These are phyloP conservation scores for Stemphylium beticola DNA, from an alignment of 2,329 filamentous ascomycete species.

Conservation along the genomic window DNA sequence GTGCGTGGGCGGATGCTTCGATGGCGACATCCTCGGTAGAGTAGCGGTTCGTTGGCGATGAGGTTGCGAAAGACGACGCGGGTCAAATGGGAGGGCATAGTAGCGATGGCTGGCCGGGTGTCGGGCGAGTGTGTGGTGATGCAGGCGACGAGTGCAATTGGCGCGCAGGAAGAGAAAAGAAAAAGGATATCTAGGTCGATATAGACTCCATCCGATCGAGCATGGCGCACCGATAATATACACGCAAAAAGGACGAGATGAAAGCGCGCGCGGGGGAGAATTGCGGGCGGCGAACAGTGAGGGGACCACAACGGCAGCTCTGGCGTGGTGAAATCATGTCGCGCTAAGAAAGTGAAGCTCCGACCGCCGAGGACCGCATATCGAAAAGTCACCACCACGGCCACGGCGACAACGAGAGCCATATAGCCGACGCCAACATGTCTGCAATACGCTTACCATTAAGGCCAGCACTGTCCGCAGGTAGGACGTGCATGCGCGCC, in stretches of 20 bases:
- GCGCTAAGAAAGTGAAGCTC: conserved; percentile 22
- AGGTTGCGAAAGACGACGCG: conserved; percentile 65
- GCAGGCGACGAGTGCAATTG: conserved; percentile 17
- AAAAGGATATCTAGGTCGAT: conserved; percentile 1
- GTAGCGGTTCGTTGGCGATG: conserved; percentile 58
- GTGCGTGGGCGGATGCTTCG: conserved; percentile 38
- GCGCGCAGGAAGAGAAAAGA: neutral
- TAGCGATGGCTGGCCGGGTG: conserved; percentile 16
- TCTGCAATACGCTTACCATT: conserved; percentile 25
- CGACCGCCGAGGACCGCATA: conserved; percentile 21
- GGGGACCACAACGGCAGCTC: conserved; percentile 6
- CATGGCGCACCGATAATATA: conserved; percentile 10
- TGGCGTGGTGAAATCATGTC: conserved; percentile 26
- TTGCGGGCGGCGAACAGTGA: conserved; percentile 2
- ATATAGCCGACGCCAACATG: conserved; percentile 26
- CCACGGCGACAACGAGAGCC: conserved; percentile 8
- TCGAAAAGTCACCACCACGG: conserved; percentile 14
- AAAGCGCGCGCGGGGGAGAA: conserved; percentile 13
- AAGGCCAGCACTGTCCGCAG: conserved; percentile 12
- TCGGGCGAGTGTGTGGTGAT: conserved; percentile 6
- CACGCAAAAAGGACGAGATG: conserved; percentile 23
- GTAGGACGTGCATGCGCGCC: conserved; percentile 26
- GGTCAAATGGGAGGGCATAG: conserved; percentile 67
- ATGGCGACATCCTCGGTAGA: conserved; percentile 54
- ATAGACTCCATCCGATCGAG: conserved; percentile 20